phyloP scores from a whole-genome alignment of 345 rosid genomes.

The Kernera saxatilis region DNA sequence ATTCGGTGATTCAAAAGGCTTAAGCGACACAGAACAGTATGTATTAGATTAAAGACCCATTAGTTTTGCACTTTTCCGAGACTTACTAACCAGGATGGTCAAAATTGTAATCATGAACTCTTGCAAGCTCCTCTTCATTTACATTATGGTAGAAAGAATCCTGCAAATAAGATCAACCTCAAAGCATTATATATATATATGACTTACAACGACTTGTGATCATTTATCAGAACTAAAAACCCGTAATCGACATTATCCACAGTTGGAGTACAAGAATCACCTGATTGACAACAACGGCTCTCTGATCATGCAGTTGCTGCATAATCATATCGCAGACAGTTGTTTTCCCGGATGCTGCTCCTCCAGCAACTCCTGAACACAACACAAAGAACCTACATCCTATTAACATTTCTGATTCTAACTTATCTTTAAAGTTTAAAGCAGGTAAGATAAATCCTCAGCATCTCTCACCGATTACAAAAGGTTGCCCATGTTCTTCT shows the following conservation, averaged over 20 bases:
- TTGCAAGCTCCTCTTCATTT: constrained; percentile 66
- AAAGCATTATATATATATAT: background rate
- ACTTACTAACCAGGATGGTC: constrained; percentile 88
- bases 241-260: background rate
- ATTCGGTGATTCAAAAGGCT: background rate
- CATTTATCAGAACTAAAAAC: background rate
- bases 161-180: constrained; percentile 32
- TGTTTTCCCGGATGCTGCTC: constrained; percentile 94
- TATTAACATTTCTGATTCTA: background rate
- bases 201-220: background rate
- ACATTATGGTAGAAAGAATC: constrained; percentile 94
- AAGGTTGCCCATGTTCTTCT: constrained; percentile 58
- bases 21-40: background rate
- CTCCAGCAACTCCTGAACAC: constrained; percentile 81
- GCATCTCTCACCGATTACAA: constrained; percentile 69
- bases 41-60: background rate
- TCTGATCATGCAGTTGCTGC: constrained; percentile 96
- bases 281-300: constrained; percentile 94
- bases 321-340: constrained; percentile 97
- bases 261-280: constrained; percentile 26
- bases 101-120: constrained; percentile 90
- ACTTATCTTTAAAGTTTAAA: background rate
- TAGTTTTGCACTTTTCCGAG: background rate
- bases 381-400: background rate
- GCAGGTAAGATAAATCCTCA: background rate